phyloP scores from a whole-genome alignment of 2,329 filamentous ascomycete species.

The Alternaria infectoria region DNA sequence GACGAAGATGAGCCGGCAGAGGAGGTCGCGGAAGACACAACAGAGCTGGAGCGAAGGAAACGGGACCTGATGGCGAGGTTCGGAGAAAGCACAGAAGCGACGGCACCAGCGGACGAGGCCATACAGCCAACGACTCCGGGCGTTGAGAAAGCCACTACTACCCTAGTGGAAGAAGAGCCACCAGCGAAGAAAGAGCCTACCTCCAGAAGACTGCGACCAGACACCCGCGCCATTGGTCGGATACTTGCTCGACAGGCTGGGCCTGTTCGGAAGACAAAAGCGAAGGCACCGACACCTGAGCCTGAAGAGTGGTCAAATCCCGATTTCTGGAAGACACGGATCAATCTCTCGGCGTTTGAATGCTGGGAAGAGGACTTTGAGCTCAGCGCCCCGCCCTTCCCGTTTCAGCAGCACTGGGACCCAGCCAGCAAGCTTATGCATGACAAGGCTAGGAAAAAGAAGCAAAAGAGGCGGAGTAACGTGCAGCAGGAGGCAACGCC shows the following conservation, averaged over 20 bases:
- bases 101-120: constrained; percentile 2
- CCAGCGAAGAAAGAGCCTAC: constrained; percentile 13
- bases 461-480: constrained; percentile 56
- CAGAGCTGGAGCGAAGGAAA: constrained; percentile 30
- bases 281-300: constrained; percentile 30
- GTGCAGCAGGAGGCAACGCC: constrained; percentile 26
- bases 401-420: constrained; percentile 90
- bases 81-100: neutral
- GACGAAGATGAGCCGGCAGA: constrained; percentile 25
- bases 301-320: constrained; percentile 52
- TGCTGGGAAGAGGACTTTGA: constrained; percentile 67
- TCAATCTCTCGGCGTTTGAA: constrained; percentile 80
- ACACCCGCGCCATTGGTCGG: constrained; percentile 35
- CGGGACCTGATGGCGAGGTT: constrained; percentile 31
- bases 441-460: constrained; percentile 65
- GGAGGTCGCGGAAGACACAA: constrained; percentile 8
- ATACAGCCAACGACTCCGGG: neutral
- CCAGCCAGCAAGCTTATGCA: constrained; percentile 67
- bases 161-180: constrained; percentile 1
- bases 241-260: constrained; percentile 40
- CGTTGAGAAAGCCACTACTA: neutral
- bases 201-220: constrained; percentile 32
- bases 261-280: constrained; percentile 26
- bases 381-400: constrained; percentile 81
- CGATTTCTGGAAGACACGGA: constrained; percentile 75